A percentile compares a stretch with the other conserved stretches of the same genome.
Conservation (phyloP, 75 land plant species). For the Picea glauca region DNA sequence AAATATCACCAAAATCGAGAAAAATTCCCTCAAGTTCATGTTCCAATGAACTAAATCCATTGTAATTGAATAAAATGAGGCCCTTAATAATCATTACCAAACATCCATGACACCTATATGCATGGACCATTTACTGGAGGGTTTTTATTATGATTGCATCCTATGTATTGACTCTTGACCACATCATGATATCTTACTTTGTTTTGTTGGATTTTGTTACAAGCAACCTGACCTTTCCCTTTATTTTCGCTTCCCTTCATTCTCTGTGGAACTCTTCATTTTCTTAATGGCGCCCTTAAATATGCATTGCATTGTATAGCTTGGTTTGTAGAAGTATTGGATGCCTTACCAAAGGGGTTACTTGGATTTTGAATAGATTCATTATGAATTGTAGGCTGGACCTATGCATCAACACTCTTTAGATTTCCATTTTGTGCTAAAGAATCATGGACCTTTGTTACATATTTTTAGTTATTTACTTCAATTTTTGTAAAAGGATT, state of each 20-base stretch:
- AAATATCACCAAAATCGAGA: no score
- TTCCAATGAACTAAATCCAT: background rate
- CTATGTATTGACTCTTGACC: no score
- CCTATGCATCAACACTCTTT: conserved; percentile 1
- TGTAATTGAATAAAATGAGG: background rate
- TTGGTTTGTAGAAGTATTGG: conserved; percentile 7
- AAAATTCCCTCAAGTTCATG: no score
- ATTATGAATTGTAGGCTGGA: background rate
- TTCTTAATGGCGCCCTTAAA: conserved; percentile 38
- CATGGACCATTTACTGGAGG: background rate
- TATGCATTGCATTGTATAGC: conserved; percentile 22
- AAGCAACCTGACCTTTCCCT: background rate
- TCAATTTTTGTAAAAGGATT: background rate
- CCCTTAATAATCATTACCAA: background rate
- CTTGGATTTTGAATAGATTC: conserved; percentile 14
- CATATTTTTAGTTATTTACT: background rate
- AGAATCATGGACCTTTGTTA: background rate
- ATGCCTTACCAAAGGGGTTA: conserved; percentile 40
- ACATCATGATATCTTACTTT: background rate
- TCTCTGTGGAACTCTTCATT: conserved; percentile 17
- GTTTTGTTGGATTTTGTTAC: background rate
- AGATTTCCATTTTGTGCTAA: background rate
- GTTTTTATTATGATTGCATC: background rate
- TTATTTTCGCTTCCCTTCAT: conserved; percentile 8
- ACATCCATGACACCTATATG: background rate